A percentile compares a stretch with the other conserved stretches of the same genome.
phyloP scores from a whole-genome alignment of 2,329 filamentous ascomycete genomes.

The Clonostachys rosea region DNA sequence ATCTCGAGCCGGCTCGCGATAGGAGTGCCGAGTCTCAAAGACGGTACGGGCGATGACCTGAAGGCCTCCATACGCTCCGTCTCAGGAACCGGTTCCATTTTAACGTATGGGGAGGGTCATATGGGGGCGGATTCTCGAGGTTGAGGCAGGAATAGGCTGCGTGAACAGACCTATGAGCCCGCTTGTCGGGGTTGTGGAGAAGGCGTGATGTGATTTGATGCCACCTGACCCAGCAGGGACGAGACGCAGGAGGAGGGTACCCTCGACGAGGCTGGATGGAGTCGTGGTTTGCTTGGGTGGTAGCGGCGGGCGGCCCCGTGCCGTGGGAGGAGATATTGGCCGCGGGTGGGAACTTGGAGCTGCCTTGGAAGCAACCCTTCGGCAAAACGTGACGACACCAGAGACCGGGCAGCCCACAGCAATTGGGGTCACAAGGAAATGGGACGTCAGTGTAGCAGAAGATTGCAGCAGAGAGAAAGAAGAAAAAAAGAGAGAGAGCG shows the following conservation, averaged over 20 bases:
- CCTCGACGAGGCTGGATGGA: too few relatives aligned
- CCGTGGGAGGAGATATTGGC: too few relatives aligned
- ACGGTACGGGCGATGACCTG: conserved; percentile 50
- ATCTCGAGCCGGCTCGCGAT: conserved; percentile 31
- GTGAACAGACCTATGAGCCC: too few relatives aligned
- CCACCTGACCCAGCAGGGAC: not conserved
- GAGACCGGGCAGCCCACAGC: too few relatives aligned
- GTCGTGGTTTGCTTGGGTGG: too few relatives aligned
- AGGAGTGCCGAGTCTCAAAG: conserved; percentile 38
- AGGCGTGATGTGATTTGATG: not conserved
- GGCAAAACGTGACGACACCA: too few relatives aligned
- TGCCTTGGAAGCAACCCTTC: too few relatives aligned
- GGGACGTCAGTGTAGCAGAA: too few relatives aligned
- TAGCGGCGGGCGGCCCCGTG: too few relatives aligned
- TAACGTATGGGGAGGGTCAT: not conserved
- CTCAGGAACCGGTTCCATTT: conserved; percentile 65
- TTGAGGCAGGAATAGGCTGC: not conserved
- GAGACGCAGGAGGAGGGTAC: too few relatives aligned
- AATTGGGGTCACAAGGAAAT: too few relatives aligned
- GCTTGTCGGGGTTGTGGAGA: not conserved
- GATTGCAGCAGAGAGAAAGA: not conserved
- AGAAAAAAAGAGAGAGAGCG: not conserved
- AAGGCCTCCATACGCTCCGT: conserved; percentile 66
- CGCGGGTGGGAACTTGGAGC: too few relatives aligned
- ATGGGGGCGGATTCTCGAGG: not conserved